These are phyloP conservation scores for Phaffia rhodozyma DNA, from an alignment of 1,284 basidiomycete genomes.

Conservation along the genomic window DNA sequence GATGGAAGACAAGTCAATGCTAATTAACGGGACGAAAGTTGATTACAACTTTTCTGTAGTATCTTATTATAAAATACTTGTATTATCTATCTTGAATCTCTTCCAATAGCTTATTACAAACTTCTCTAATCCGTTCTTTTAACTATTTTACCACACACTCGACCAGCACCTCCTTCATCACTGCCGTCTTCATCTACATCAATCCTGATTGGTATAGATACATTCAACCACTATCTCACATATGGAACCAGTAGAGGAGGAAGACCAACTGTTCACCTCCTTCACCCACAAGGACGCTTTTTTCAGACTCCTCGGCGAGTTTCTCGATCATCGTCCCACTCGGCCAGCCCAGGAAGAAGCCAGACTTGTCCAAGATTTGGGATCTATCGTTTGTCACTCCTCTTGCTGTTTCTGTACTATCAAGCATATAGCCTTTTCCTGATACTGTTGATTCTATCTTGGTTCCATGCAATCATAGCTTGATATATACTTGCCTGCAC, in stretches of 20 bases:
- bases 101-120: no score
- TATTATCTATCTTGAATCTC: no score
- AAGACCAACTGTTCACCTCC: constrained; percentile 11
- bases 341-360: constrained; percentile 36
- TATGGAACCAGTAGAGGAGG: not conserved
- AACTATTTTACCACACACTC: not conserved
- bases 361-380: constrained; percentile 40
- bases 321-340: not conserved
- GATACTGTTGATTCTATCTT: not conserved
- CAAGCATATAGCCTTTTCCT: not conserved
- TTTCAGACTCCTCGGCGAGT: not conserved
- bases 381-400: constrained; percentile 27
- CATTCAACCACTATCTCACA: no score
- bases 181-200: not conserved
- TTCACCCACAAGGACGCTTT: constrained; percentile 9
- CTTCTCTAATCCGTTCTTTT: no score
- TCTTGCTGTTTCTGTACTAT: not conserved
- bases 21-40: no score
- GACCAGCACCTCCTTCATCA: not conserved
- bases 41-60: no score
- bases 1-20: no score
- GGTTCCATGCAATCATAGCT: constrained; percentile 43
- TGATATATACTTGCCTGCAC: constrained; percentile 81
- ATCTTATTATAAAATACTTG: no score
- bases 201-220: not conserved